These are phyloP conservation scores for Gynostemma pentaphyllum DNA, from an alignment of 306 rosid genomes.

Conservation along the genomic window DNA sequence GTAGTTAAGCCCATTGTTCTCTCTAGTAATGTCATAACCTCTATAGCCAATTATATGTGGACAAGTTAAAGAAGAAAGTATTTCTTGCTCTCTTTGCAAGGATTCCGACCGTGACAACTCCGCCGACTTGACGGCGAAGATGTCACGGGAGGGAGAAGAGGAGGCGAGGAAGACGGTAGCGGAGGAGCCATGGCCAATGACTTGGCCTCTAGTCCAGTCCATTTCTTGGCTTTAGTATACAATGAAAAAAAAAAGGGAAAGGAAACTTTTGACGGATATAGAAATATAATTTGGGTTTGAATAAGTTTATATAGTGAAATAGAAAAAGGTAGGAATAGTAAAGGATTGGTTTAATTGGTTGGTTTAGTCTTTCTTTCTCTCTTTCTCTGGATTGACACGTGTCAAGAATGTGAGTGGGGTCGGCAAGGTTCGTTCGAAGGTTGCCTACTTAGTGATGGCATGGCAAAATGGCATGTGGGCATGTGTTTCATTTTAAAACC, in stretches of 20 bases:
- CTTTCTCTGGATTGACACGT: constrained; percentile 24
- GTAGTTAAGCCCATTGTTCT: constrained; percentile 34
- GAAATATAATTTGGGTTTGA: not conserved
- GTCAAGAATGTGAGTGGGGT: constrained; percentile 11
- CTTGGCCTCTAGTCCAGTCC: constrained; percentile 75
- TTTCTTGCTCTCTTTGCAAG: constrained; percentile 41
- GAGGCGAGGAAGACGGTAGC: constrained; percentile 67
- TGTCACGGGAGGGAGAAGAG: constrained; percentile 4
- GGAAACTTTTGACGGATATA: not conserved
- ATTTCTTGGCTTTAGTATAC: constrained; percentile 16
- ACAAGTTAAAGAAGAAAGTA: constrained; percentile 43
- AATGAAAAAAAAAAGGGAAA: not conserved
- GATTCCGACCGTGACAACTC: constrained; percentile 34
- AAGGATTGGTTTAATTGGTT: constrained; percentile 6
- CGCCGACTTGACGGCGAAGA: constrained; percentile 64
- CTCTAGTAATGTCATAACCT: constrained; percentile 58
- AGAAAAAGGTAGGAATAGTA: not conserved
- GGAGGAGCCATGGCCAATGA: constrained; percentile 70
- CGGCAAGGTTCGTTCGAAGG: not conserved
- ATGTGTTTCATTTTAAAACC: constrained; percentile 12
- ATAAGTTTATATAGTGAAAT: not conserved
- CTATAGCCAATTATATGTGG: constrained; percentile 42
- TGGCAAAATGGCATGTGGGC: constrained; percentile 27
- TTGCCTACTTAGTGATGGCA: constrained; percentile 11
- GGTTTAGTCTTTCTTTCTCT: not conserved